phyloP scores from a whole-genome alignment of 1,139 yeast genomes.

The Geotrichum fermentans region DNA sequence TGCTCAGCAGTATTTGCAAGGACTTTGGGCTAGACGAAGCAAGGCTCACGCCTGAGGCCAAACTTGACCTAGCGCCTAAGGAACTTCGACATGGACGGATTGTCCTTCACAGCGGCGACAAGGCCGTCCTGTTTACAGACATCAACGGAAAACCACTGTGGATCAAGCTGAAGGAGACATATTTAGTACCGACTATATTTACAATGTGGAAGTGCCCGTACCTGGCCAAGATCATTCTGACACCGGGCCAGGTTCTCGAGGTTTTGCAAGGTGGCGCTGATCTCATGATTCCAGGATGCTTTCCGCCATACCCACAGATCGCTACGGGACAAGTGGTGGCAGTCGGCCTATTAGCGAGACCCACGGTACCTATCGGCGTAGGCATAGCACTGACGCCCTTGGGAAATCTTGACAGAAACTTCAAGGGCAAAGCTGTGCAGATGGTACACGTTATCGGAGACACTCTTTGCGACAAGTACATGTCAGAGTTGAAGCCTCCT shows the following conservation, averaged over 20 bases:
- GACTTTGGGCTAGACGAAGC: slow-evolving; percentile 46
- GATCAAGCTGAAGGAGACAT: slow-evolving; percentile 56
- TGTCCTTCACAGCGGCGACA: slow-evolving; percentile 49
- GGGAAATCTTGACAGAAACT: slow-evolving; percentile 26
- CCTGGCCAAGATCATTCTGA: slow-evolving; percentile 59
- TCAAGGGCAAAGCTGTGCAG: slow-evolving; percentile 40
- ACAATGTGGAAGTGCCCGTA: slow-evolving; percentile 68
- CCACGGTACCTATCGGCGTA: slow-evolving; percentile 66
- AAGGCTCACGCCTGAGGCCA: slow-evolving; percentile 45
- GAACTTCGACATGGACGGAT: slow-evolving; percentile 63
- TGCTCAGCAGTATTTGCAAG: slow-evolving; percentile 48
- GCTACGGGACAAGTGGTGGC: slow-evolving; percentile 61
- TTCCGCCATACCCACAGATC: slow-evolving; percentile 66
- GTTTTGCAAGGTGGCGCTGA: slow-evolving; percentile 72
- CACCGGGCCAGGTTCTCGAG: slow-evolving; percentile 70
- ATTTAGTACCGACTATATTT: slow-evolving; percentile 63
- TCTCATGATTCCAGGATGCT: slow-evolving; percentile 85
- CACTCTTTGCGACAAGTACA: slow-evolving; percentile 32
- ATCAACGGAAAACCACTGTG: slow-evolving; percentile 64
- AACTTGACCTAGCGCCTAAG: slow-evolving; percentile 52
- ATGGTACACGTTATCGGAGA: slow-evolving; percentile 40
- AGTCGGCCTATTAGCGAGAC: slow-evolving; percentile 56
- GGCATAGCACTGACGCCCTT: slow-evolving; percentile 60
- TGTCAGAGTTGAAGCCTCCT: slow-evolving; percentile 30
- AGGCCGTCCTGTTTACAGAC: slow-evolving; percentile 64